These are phyloP conservation scores for Ceratocystis diversiconidia DNA, from an alignment of 2,329 filamentous ascomycete species.

Conservation along the genomic window DNA sequence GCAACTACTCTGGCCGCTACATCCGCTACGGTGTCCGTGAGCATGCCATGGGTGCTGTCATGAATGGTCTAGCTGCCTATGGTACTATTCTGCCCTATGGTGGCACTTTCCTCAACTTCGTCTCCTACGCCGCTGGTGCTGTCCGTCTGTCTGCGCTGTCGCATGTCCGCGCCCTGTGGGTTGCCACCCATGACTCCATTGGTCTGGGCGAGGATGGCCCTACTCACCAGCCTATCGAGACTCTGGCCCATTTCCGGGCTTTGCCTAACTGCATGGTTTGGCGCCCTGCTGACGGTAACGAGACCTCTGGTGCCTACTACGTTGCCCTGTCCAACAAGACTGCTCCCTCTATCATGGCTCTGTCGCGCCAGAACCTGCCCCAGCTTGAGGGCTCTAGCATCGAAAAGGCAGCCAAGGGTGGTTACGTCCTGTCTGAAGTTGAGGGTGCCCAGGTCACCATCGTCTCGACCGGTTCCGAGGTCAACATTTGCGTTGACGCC, in stretches of 20 bases:
- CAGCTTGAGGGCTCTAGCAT: slow-evolving; percentile 91
- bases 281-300: slow-evolving; percentile 96
- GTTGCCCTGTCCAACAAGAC: slow-evolving; percentile 76
- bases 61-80: slow-evolving; percentile 92
- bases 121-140: slow-evolving; percentile 90
- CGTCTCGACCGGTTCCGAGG: slow-evolving; percentile 91
- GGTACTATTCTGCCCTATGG: slow-evolving; percentile 86
- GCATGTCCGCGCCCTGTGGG: slow-evolving; percentile 81
- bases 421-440: slow-evolving; percentile 77
- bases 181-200: slow-evolving; percentile 97
- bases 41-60: slow-evolving; percentile 82
- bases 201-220: slow-evolving; percentile 97
- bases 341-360: slow-evolving; percentile 83
- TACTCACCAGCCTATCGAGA: slow-evolving; percentile 98
- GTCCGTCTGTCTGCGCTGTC: slow-evolving; percentile 89
- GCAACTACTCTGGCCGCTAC: slow-evolving; percentile 83
- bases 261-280: slow-evolving; percentile 99
- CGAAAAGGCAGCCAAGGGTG: slow-evolving; percentile 83
- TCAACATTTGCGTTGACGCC: slow-evolving; percentile 82
- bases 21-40: slow-evolving; percentile 85
- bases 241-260: slow-evolving; percentile 93
- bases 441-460: slow-evolving; percentile 76
- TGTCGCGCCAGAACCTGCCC: slow-evolving; percentile 95
- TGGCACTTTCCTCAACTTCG: slow-evolving; percentile 98
- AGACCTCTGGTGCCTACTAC: slow-evolving; percentile 97